Evolutionary conservation across 371 early-diverging fungal genomes (phyloP).

Genomic region (Saksenaea oblongispora): DNA sequence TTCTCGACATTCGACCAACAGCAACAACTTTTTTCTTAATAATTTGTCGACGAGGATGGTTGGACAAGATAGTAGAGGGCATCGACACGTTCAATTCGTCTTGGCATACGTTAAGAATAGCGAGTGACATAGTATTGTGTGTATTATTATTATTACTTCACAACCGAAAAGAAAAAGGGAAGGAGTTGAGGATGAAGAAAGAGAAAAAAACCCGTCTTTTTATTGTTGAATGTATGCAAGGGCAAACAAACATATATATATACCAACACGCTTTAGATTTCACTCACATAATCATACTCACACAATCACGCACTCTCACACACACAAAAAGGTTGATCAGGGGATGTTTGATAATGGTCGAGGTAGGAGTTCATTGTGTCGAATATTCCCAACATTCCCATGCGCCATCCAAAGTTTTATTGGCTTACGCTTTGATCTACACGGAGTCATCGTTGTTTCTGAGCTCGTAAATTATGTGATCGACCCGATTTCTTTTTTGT

Average conservation of each 20-base stretch:
- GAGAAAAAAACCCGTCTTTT: background rate
- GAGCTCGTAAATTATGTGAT: background rate
- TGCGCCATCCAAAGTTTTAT: background rate
- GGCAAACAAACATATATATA: background rate
- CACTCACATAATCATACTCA: background rate
- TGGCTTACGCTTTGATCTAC: background rate
- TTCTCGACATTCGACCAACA: conserved; percentile 41
- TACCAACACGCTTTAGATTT: too few relatives aligned
- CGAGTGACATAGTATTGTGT: conserved; percentile 23
- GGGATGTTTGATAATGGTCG: conserved; percentile 5
- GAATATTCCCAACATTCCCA: conserved; percentile 5
- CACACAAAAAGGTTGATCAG: background rate
- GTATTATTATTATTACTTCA: background rate
- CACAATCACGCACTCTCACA: background rate
- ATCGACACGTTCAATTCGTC: conserved; percentile 15
- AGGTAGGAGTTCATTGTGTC: conserved; percentile 6
- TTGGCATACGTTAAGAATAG: conserved; percentile 22
- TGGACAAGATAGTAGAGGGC: conserved; percentile 3
- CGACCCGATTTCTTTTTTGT: background rate
- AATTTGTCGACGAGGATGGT: conserved; percentile 36
- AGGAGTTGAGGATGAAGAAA: background rate
- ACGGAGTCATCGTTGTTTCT: background rate
- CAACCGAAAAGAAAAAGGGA: background rate
- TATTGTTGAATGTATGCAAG: background rate
- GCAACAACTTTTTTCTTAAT: conserved; percentile 46